Base-by-base conservation (phyloP, 78 protist genomes). In the Speleostelium caveatum region DNA sequence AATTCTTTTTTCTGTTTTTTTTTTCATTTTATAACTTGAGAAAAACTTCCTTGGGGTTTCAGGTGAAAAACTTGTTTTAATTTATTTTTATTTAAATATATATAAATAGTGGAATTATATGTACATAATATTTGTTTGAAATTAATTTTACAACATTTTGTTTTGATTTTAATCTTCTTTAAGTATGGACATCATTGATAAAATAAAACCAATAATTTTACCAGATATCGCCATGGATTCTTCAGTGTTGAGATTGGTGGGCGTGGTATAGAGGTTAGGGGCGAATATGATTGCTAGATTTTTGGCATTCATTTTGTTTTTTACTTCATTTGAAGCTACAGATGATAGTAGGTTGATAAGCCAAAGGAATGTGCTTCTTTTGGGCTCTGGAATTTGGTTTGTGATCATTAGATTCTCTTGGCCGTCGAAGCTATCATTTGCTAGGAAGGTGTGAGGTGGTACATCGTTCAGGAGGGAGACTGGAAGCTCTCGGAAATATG, bases 201-300 rank as follows among this genome's bases (percentile, higher is more conserved):
- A 36, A 35, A 77, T 65, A 53, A 77, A 77, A 32, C 17, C 14
- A 30, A 77, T 72, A 22, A 65, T 58, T 66, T 66, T 77, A 24
- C 62, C 56, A 26, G 75, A 65, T 4, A 65, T 63, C 8, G 59
- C 58, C n/a, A 77, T 39, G 0, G 87, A 77, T 35, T 77, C 75
- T 62, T 62, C 74, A 24, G 75, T 45, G 1, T 49, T 28, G 14
- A 35, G 32, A 53, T 8, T 36, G 0, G 22, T 10, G 30, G 87
- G 75, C 12, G 87, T 14, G 3, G 51, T 49, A 66, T 77, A 77
- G 7, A 77, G 67, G 65, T 77, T 77, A 38, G 87, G 87, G 14
- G 87, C 32, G n/a, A 77, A 45, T 5, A 77, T 65, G 42, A 77
- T 68, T 28, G 87, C 56, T 36, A 77, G 26, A 36, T 33, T 62